Evolutionary conservation across 441 rosid genomes (phyloP), one percentile per base, ranked within the genome.

Genomic region (Metrosideros polymorpha): DNA sequence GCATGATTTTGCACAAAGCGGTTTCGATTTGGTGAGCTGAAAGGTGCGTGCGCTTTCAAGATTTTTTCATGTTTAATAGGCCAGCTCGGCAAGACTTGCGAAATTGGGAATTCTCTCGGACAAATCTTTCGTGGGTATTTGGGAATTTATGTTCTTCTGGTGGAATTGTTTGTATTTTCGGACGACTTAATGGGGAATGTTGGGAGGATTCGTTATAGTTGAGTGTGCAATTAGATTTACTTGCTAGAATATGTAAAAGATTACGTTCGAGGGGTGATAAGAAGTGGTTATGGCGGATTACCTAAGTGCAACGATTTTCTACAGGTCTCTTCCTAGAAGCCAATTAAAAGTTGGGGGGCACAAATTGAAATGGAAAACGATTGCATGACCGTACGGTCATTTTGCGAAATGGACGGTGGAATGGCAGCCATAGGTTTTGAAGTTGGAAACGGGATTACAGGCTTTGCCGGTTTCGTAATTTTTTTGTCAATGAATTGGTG

Each of bases 21-120:
- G 94, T 92, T 94, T 63, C 85, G 92, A 92, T 93, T 93, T 92
- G 96, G 95, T 93, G 95, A 94, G 89, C 95, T 63, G 91, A 91
- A 93, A 82, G 82, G 71, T 54, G 71, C 42, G 66, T 43, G 35
- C 9, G 55, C 87, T 86, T 79, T 9, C 57, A 4, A 8, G 1
- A 35, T 32, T 30, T 71, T 43, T 15, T 22, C 43, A 3, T n/a
- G n/a, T n/a, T n/a, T n/a, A n/a, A n/a, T n/a, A n/a, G n/a, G n/a
- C 59, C 55, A 35, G 27, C 84, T 82, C 42, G 32, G 84, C 84
- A 82, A 35, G 24, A 55, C 42, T 84, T 47, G 86, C 85, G 88
- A 79, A 82, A 66, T 56, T 71, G 84, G 15, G 82, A 54, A 29
- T 75, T 75, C 82, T 30, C 50, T 66, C 19, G 85, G 85, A 10